These are phyloP conservation scores for Brassica cretica DNA, from an alignment of 345 rosid genomes.

Conservation along the genomic window DNA sequence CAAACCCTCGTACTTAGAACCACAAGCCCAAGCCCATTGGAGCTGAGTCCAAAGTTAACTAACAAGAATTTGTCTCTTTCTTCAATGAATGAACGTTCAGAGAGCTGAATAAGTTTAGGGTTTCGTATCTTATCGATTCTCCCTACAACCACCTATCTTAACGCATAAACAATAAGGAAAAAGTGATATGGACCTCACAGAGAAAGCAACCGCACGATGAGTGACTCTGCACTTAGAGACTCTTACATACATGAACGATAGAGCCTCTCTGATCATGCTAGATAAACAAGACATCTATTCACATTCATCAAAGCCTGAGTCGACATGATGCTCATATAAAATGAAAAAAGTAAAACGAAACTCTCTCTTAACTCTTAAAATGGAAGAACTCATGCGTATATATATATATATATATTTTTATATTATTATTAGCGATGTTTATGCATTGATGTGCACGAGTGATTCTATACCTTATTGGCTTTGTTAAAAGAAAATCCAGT, in stretches of 20 bases:
- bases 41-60: neutral
- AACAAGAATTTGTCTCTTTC: neutral
- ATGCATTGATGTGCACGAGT: conserved; percentile 1
- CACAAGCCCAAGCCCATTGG: neutral
- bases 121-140: neutral
- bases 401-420: neutral
- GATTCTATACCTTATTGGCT: neutral
- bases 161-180: neutral
- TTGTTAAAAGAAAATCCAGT: conserved; percentile 11
- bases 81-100: neutral
- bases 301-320: too few species aligned
- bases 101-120: neutral
- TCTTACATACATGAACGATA: neutral
- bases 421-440: neutral
- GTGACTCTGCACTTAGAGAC: conserved; percentile 6
- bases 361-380: too few species aligned
- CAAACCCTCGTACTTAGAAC: neutral
- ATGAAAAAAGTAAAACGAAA: too few species aligned
- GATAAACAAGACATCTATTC: too few species aligned
- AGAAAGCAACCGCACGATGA: conserved; percentile 23
- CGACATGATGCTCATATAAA: too few species aligned
- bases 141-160: conserved; percentile 19
- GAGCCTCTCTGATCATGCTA: too few species aligned
- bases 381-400: neutral
- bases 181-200: neutral